Evolutionary conservation across 805 yeast species (phyloP).

Genomic region (Candida xiaguanensis): DNA sequence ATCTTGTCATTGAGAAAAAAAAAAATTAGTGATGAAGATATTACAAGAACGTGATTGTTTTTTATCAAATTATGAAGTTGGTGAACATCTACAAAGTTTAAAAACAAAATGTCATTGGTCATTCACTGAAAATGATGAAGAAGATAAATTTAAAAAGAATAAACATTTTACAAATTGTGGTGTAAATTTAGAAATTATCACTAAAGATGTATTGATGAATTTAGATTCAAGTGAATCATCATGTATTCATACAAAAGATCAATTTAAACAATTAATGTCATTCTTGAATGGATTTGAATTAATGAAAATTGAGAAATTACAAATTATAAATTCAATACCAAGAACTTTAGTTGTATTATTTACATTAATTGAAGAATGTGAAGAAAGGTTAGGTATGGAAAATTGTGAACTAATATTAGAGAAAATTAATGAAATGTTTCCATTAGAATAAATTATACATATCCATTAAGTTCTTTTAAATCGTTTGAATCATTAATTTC

Average conservation of each 20-base stretch:
- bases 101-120: conserved; percentile 48
- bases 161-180: conserved; percentile 39
- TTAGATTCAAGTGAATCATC: conserved; percentile 27
- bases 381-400: conserved; percentile 71
- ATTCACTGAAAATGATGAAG: conserved; percentile 28
- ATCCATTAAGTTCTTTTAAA: conserved; percentile 20
- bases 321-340: conserved; percentile 79
- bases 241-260: conserved; percentile 17
- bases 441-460: conserved; percentile 31
- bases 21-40: conserved; percentile 31
- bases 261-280: conserved; percentile 37
- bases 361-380: conserved; percentile 88
- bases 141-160: conserved; percentile 19
- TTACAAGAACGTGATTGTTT: conserved; percentile 51
- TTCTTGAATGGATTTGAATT: conserved; percentile 50
- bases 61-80: conserved; percentile 64
- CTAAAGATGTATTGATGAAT: conserved; percentile 45
- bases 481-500: conserved; percentile 10
- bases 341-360: conserved; percentile 73
- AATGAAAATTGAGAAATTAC: conserved; percentile 80
- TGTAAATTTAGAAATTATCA: conserved; percentile 45
- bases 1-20: conserved; percentile 23
- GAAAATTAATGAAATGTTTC: conserved; percentile 52
- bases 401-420: conserved; percentile 57
- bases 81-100: conserved; percentile 47